Conservation (phyloP, 2,329 filamentous ascomycete species). For the Diaporthe citrichinensis region DNA sequence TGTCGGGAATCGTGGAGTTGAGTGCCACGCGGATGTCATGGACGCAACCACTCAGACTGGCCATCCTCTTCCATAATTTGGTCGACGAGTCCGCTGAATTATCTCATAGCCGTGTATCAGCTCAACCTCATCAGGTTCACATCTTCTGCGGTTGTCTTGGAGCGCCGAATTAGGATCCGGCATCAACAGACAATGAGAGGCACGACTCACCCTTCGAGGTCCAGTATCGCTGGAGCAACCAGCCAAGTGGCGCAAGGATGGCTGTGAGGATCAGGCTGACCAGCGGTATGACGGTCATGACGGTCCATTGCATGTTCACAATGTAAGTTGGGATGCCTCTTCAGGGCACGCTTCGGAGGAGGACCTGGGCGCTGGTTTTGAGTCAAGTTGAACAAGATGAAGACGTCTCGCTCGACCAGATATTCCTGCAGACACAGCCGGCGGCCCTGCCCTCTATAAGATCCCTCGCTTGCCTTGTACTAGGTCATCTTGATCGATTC, state of each 20-base stretch:
- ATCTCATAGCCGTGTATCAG: slow-evolving; percentile 32
- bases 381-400: slow-evolving; percentile 7
- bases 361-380: background rate
- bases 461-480: background rate
- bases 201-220: slow-evolving; percentile 9
- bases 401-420: background rate
- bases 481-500: background rate
- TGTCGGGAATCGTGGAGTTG: background rate
- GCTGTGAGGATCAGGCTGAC: slow-evolving; percentile 31
- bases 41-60: slow-evolving; percentile 9
- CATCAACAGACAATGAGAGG: slow-evolving; percentile 5
- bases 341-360: background rate
- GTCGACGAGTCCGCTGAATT: slow-evolving; percentile 25
- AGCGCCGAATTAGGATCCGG: slow-evolving; percentile 23
- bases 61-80: slow-evolving; percentile 35
- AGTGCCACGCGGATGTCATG: background rate
- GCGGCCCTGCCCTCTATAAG: slow-evolving; percentile 7
- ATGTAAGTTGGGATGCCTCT: background rate
- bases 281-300: slow-evolving; percentile 16
- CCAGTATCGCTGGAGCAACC: slow-evolving; percentile 31
- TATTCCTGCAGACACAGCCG: background rate
- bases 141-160: slow-evolving; percentile 5
- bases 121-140: slow-evolving; percentile 24
- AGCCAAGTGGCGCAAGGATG: slow-evolving; percentile 29
- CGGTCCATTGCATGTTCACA: slow-evolving; percentile 34